Base-by-base conservation (phyloP, 228 moss, liverwort and hornwort species). In the Sphagnum fallax region DNA sequence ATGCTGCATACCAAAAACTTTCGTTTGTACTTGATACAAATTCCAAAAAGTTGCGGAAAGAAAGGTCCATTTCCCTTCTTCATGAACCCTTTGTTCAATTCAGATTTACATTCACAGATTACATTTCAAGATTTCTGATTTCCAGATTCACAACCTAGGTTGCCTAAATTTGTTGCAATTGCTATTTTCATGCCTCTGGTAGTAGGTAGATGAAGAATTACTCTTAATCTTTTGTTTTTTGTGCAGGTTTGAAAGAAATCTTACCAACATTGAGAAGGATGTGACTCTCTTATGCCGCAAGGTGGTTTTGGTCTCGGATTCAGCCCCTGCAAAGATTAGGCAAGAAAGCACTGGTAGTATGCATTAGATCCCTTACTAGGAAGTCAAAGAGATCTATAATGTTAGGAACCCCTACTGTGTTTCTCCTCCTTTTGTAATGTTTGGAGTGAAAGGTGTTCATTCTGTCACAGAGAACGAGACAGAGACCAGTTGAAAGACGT, bases 1-100 rank as follows among this genome's bases (percentile, higher is more conserved):
- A 94, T 74, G 69, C 59, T 5, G 80, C 83, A 16, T 94, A 91
- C 60, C 91, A 94, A 77, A 76, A 75, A 14, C 80, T 89, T 53
- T 85, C 93, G 1, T 87, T 88, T 12, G 87, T 90, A 49, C 82
- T 94, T 16, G 91, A 94, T 69, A 89, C 89, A 47, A 89, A 87
- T 4, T 91, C 91, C 51, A 89, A 87, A 63, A 91, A 86, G 67
- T 76, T 77, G 49, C 89, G 89, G 65, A 91, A 84, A 81, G 93
- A 94, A 16, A 84, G 82, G 91, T 89, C 62, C 52, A 74, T 8
- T 12, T 49, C 11, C 47, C 65, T 32, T 47, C 49, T 4, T 2
- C 32, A 32, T 32, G 32, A 5, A 48, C 8, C 50, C 0, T 66
- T 5, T 6, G 49, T 5, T 7, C 50, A 0, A 47, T 66, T n/a